phyloP scores from a whole-genome alignment of 2,329 filamentous ascomycete species.

The Scedosporium aurantiacum region DNA sequence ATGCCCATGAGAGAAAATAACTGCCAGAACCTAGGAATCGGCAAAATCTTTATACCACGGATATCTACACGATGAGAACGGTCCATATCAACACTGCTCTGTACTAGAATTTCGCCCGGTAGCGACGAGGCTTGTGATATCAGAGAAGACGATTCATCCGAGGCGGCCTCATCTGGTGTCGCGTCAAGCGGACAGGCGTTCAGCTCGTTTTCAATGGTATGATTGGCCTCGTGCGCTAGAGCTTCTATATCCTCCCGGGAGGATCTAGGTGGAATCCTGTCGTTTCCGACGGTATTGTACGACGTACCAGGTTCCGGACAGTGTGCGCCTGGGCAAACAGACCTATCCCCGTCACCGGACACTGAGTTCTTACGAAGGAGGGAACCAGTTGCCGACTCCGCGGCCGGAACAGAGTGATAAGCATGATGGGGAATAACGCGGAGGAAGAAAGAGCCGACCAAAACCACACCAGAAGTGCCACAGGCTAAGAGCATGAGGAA shows the following conservation, averaged over 20 bases:
- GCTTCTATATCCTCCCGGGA: constrained; percentile 16
- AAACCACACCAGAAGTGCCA: constrained; percentile 66
- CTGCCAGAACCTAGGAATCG: constrained; percentile 76
- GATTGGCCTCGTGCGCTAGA: constrained; percentile 14
- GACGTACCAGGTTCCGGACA: constrained; percentile 57
- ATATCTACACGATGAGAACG: constrained; percentile 81
- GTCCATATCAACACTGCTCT: constrained; percentile 57
- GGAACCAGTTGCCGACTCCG: constrained; percentile 14
- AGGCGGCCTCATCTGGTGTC: constrained; percentile 26
- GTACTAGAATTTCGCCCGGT: constrained; percentile 38
- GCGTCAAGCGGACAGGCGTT: background rate
- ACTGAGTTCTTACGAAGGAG: constrained; percentile 26
- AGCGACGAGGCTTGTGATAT: constrained; percentile 52
- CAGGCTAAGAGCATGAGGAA: constrained; percentile 72
- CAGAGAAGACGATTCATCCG: constrained; percentile 71
- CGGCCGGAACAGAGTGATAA: constrained; percentile 41
- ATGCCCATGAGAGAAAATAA: constrained; percentile 79
- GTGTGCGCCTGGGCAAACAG: constrained; percentile 21
- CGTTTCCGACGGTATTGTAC: constrained; percentile 12
- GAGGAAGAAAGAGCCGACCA: constrained; percentile 76
- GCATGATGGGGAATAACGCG: constrained; percentile 54
- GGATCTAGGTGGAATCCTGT: background rate
- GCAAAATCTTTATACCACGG: constrained; percentile 66
- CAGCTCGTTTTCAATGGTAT: background rate
- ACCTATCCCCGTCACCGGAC: constrained; percentile 25